Evolutionary conservation across 2,329 filamentous ascomycete genomes (phyloP).

Genomic region (Aspergillus sp.): DNA sequence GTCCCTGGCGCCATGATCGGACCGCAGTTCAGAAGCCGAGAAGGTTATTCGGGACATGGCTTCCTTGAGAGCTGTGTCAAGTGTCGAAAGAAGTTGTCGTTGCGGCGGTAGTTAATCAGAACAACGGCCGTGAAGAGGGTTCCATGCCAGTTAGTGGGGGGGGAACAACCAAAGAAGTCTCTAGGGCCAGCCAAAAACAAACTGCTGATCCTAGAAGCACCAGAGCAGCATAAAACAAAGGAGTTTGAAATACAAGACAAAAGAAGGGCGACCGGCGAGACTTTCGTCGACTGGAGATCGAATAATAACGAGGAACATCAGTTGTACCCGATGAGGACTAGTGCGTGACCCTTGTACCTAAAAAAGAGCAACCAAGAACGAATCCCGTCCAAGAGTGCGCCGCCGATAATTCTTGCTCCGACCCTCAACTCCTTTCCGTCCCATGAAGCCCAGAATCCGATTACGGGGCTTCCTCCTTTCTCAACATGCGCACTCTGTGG

Average conservation of each 20-base stretch:
- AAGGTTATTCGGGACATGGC: constrained; percentile 36
- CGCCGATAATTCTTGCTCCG: background rate
- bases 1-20: constrained; percentile 64
- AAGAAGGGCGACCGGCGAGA: background rate
- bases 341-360: background rate
- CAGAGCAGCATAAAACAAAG: constrained; percentile 1
- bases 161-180: background rate
- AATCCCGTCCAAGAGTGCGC: background rate
- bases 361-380: background rate
- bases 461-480: constrained; percentile 11
- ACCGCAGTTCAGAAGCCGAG: constrained; percentile 27
- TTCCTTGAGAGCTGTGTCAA: background rate
- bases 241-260: background rate
- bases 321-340: constrained; percentile 14
- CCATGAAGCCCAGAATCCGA: constrained; percentile 22
- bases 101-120: constrained; percentile 9
- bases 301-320: constrained; percentile 12
- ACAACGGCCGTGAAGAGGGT: constrained; percentile 1
- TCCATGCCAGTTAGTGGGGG: constrained; percentile 14
- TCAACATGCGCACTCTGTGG: constrained; percentile 19
- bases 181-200: background rate
- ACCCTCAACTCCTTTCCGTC: background rate
- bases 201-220: background rate
- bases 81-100: constrained; percentile 2
- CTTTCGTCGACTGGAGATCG: background rate